Evolutionary conservation across 345 rosid genomes (phyloP).

Genomic region (Syzygium oleosum): DNA sequence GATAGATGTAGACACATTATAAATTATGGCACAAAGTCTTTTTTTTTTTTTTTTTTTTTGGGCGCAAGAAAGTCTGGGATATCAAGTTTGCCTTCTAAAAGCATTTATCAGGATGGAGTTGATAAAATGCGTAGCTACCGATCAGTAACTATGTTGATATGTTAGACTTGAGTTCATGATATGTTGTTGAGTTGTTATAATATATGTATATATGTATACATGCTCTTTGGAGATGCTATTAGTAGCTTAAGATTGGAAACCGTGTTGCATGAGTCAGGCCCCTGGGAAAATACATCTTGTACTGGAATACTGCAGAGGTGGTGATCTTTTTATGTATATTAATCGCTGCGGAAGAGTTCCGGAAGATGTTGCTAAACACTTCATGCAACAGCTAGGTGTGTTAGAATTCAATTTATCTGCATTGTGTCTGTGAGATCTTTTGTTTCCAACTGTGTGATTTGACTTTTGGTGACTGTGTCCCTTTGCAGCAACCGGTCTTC

Average conservation of each 20-base stretch:
- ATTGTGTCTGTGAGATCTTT: not conserved
- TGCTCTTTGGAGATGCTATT: not conserved
- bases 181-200: not conserved
- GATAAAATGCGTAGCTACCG: not conserved
- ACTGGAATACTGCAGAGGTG: slow-evolving; percentile 87
- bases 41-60: not conserved
- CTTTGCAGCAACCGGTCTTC: slow-evolving; percentile 70
- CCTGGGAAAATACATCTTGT: slow-evolving; percentile 86
- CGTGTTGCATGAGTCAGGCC: slow-evolving; percentile 26
- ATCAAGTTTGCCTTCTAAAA: not conserved
- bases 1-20: not conserved
- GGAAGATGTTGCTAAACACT: slow-evolving; percentile 79
- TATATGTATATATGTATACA: not conserved
- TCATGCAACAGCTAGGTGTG: slow-evolving; percentile 88
- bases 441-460: not conserved
- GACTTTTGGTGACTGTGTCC: not conserved
- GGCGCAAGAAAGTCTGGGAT: not conserved
- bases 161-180: not conserved
- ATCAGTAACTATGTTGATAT: not conserved
- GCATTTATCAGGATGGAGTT: not conserved
- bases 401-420: not conserved
- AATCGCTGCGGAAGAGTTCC: slow-evolving; percentile 67
- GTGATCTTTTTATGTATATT: slow-evolving; percentile 82
- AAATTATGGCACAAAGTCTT: not conserved
- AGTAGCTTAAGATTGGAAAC: not conserved